These are phyloP conservation scores for Pelargonium myrrhifolium DNA, from an alignment of 441 rosid species.

Conservation along the genomic window DNA sequence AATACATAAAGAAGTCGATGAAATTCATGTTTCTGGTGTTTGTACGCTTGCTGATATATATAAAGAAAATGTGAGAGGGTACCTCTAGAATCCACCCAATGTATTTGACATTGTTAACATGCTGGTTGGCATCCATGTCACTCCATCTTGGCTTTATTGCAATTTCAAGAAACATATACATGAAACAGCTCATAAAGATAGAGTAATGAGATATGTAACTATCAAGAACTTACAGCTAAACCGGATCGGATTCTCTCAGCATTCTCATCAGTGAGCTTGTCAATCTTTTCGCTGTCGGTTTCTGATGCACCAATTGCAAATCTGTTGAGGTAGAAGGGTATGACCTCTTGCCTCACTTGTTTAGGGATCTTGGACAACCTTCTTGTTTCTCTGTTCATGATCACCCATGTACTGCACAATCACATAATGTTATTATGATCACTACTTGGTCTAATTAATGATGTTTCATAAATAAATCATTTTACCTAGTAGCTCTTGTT, in stretches of 20 bases:
- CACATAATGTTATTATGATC: background rate
- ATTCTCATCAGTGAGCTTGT: conserved; percentile 38
- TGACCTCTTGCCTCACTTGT: conserved; percentile 36
- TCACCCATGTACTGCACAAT: conserved; percentile 54
- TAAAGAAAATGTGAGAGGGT: too few relatives aligned
- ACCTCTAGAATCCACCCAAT: conserved; percentile 59
- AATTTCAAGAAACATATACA: too few relatives aligned
- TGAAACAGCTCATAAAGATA: too few relatives aligned
- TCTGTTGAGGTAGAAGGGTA: conserved; percentile 35
- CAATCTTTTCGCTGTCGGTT: conserved; percentile 29
- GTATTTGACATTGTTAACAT: conserved; percentile 51
- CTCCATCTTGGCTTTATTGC: conserved; percentile 52
- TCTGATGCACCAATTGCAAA: conserved; percentile 27
- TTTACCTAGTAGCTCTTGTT: conserved; percentile 46
- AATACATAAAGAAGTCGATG: too few relatives aligned
- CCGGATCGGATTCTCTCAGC: conserved; percentile 39
- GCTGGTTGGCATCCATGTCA: conserved; percentile 58
- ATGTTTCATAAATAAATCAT: background rate
- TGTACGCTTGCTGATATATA: too few relatives aligned
- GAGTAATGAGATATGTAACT: too few relatives aligned
- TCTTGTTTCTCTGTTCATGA: conserved; percentile 50
- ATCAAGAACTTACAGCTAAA: conserved; percentile 46
- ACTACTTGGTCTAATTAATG: too few relatives aligned
- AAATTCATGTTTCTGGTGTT: too few relatives aligned
- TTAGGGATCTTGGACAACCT: conserved; percentile 44